These are phyloP conservation scores for Metrosideros polymorpha DNA, from an alignment of 441 rosid species.

Conservation along the genomic window DNA sequence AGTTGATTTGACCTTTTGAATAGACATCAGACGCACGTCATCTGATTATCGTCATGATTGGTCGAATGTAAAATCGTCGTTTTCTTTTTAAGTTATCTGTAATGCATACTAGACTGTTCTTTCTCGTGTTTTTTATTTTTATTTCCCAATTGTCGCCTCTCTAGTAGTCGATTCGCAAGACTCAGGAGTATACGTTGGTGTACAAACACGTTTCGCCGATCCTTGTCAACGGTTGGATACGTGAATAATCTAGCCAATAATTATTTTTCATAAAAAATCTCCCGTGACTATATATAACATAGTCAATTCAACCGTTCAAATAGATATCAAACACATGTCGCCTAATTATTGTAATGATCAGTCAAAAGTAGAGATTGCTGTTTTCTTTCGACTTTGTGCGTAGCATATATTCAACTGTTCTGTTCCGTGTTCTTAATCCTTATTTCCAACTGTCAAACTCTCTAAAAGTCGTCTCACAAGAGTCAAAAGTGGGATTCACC, in stretches of 20 bases:
- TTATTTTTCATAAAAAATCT: no score
- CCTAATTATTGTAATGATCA: no score
- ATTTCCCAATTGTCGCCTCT: neutral
- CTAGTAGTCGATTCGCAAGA: neutral
- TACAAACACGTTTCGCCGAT: rapidly evolving
- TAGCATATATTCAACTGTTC: rapidly evolving
- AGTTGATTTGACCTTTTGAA: neutral
- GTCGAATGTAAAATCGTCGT: neutral
- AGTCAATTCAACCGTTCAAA: neutral
- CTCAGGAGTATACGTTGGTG: rapidly evolving
- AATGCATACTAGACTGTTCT: rapidly evolving
- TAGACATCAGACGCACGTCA: neutral
- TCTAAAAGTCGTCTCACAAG: no score
- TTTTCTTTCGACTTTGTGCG: rapidly evolving
- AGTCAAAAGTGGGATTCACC: rapidly evolving
- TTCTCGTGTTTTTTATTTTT: rapidly evolving
- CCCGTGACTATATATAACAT: no score
- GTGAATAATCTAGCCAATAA: no score
- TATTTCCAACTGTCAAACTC: rapidly evolving
- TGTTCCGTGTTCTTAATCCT: rapidly evolving
- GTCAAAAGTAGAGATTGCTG: rapidly evolving
- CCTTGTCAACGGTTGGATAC: neutral
- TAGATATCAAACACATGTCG: neutral
- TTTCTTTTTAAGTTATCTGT: rapidly evolving
- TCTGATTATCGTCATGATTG: rapidly evolving